Percentiles rank a stretch among this genome's conserved stretches.
Conservation (phyloP, 345 rosid genomes). For the Hibiscus mutabilis region DNA sequence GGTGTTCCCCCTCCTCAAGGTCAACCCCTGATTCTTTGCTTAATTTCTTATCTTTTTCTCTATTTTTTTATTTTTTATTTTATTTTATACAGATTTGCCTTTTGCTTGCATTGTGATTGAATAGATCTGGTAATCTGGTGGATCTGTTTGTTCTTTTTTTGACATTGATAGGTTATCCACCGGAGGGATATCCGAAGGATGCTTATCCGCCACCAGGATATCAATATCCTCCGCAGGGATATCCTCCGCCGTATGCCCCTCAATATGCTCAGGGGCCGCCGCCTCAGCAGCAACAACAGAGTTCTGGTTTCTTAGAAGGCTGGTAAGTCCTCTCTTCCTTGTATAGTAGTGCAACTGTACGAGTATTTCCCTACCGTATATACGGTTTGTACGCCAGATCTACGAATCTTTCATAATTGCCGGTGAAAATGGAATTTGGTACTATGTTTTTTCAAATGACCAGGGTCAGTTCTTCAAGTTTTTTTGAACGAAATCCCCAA, state of each 20-base stretch:
- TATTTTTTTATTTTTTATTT: neutral
- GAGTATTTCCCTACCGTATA: neutral
- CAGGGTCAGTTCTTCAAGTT: neutral
- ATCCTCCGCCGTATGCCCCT: constrained; percentile 68
- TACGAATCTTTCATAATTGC: neutral
- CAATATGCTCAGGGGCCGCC: constrained; percentile 60
- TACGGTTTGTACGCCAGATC: neutral
- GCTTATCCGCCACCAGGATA: constrained; percentile 74
- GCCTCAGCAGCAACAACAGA: constrained; percentile 33
- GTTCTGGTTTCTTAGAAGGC: constrained; percentile 62
- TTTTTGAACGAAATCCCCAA: neutral
- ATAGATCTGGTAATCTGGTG: neutral
- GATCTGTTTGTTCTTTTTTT: constrained; percentile 3
- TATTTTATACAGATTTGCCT: neutral
- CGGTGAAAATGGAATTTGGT: neutral
- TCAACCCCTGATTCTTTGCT: constrained; percentile 7
- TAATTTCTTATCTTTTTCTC: neutral
- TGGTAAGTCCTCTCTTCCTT: constrained; percentile 32
- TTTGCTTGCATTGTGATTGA: neutral
- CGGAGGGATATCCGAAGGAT: constrained; percentile 76
- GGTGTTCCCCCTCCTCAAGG: constrained; percentile 98
- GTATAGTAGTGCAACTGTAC: neutral
- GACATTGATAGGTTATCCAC: constrained; percentile 61
- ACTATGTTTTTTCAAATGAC: neutral
- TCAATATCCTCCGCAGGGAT: constrained; percentile 55